Conservation (phyloP, 352 stramenopile genomes). For the Phytopythium boreale region DNA sequence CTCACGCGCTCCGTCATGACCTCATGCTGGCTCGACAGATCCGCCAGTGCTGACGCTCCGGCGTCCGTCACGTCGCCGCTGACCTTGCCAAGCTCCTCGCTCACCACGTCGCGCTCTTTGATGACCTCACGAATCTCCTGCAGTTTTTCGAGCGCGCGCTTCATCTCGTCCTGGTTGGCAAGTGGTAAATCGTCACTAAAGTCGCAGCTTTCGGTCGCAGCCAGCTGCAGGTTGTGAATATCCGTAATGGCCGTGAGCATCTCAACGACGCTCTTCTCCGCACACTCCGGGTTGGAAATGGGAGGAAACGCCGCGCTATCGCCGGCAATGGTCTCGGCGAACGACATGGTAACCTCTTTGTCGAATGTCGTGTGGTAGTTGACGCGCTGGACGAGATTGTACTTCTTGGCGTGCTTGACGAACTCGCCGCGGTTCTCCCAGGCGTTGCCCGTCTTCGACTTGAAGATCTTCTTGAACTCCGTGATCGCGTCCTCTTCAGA, state of each 20-base stretch:
- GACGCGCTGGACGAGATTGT: conserved; percentile 68
- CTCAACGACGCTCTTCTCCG: conserved; percentile 32
- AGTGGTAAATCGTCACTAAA: conserved; percentile 56
- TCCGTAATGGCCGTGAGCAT: conserved; percentile 73
- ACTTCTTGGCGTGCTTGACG: conserved; percentile 62
- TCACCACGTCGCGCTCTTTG: conserved; percentile 44
- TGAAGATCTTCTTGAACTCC: conserved; percentile 85
- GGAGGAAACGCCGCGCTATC: conserved; percentile 21
- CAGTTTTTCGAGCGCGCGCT: conserved; percentile 39
- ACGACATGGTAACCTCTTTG: conserved; percentile 49
- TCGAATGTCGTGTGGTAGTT: conserved; percentile 55
- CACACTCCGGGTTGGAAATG: conserved; percentile 27
- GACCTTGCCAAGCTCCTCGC: conserved; percentile 43
- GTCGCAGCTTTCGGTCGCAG: conserved; percentile 45
- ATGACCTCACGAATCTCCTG: conserved; percentile 46
- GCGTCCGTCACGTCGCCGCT: conserved; percentile 49
- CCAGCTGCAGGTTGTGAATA: conserved; percentile 61
- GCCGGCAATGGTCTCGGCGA: conserved; percentile 36
- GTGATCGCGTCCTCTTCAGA: conserved; percentile 39
- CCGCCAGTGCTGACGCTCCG: conserved; percentile 28
- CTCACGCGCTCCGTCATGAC: conserved; percentile 62
- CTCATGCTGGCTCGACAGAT: conserved; percentile 46
- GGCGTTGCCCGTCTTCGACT: conserved; percentile 69
- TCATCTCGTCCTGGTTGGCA: conserved; percentile 57
- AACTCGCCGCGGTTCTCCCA: conserved; percentile 52